Base-by-base conservation (phyloP, 2,329 filamentous ascomycete genomes). In the Colletotrichum caudatum region DNA sequence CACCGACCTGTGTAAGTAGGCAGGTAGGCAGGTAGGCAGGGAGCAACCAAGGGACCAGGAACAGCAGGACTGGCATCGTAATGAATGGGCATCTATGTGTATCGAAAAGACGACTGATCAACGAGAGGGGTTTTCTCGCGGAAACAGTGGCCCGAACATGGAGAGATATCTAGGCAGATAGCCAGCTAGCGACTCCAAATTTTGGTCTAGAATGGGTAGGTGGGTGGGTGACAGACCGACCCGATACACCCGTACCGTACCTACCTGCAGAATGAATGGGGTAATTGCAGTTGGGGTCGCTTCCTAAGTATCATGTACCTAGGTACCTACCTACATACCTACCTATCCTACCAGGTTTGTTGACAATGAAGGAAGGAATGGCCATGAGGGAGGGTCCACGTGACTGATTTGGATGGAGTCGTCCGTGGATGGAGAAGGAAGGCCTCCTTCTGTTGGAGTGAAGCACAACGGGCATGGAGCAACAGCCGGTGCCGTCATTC, bases 41-140 rank as follows among this genome's bases (percentile, higher is more conserved):
- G 44, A 39, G 37, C 41, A 41, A 54, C 23, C 41, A 18, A 18
- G 20, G 33, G 16, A 18, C 12, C 18, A 53, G 46, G 51, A 37
- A 29, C 2, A 29, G 26, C 14, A 35, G 23, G 8, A 41, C 26
- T 48, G 39, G 29, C 20, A 16, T 51, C 20, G 14, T 50, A 37
- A 26, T 16, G 51, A 68, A 68, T 44, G 44, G 53, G 35, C 59
- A 50, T 60, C 29, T 64, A 35, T 61, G 59, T 46, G 54, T 62
- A 64, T 48, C n/a, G 37, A 50, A 44, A 53, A 65, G n/a, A 23
- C 33, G 46, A 53, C 60, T 39, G n/a, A 50, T 41, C 8, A 33
- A 41, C 29, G 20, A 48, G 48, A 18, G 26, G 29, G 20, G 39
- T n/a, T 37, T 35, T 14, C 5, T n/a, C 35, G 53, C 53, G 44